These are phyloP conservation scores for Grigorovia transvaalensis DNA, from an alignment of 805 yeast species.

Conservation along the genomic window DNA sequence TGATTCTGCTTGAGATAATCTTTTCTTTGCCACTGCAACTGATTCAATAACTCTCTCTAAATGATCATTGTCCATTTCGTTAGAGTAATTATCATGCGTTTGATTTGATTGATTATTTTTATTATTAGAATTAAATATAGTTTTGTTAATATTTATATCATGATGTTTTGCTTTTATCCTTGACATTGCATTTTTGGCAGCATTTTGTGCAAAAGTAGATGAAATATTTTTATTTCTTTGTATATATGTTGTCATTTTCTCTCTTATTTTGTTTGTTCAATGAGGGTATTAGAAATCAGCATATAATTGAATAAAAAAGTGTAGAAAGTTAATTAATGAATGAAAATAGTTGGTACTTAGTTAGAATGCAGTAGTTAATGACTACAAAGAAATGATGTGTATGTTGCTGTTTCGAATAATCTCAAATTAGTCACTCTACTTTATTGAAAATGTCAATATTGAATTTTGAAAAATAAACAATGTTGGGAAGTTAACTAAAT, in stretches of 20 bases:
- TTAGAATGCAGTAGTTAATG: no score
- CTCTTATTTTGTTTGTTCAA: not conserved
- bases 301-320: conserved; percentile 1
- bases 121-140: not conserved
- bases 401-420: no score
- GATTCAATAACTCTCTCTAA: conserved; percentile 26
- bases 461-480: no score
- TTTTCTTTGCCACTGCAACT: conserved; percentile 28
- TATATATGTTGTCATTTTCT: conserved; percentile 2
- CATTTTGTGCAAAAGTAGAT: conserved; percentile 18
- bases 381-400: no score
- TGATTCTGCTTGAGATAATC: conserved; percentile 26
- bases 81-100: not conserved
- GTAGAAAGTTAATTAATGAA: conserved; percentile 4
- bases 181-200: conserved; percentile 22
- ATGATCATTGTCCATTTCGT: conserved; percentile 5
- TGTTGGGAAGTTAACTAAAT: no score
- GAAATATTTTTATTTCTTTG: conserved; percentile 5
- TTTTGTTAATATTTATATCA: not conserved
- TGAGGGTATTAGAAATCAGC: not conserved
- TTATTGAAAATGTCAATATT: no score
- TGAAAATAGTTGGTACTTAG: no score
- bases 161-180: conserved; percentile 4
- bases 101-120: no score
- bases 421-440: no score